Evolutionary conservation across 2,329 filamentous ascomycete species (phyloP), one percentile per base, ranked within the genome.

Genomic region (Aspergillus neoniger): DNA sequence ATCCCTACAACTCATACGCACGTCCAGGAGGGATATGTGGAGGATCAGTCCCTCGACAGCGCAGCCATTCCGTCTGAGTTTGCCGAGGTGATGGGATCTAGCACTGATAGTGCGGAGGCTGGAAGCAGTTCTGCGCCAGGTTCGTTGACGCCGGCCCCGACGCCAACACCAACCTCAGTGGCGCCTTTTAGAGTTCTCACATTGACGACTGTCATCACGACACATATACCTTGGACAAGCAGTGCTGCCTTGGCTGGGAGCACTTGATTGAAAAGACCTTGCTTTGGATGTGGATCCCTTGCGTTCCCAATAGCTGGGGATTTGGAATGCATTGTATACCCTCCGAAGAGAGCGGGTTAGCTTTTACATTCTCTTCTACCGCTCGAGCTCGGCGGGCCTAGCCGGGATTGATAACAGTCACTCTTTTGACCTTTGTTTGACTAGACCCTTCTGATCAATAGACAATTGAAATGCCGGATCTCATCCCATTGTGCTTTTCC

Each of bases 11-110:
- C 57, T 15, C 58, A 68, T 23, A 63, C 58, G 19, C 49, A 59
- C 28, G 47, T 57, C 15, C 48, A 55, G 3, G 58, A 57, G 8
- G 66, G 61, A 12, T 79, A 75, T 65, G 65, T 63, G 17, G 44
- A 66, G 12, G 72, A 67, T 15, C 77, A 80, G 60, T 67, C 74
- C 47, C 63, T 78, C 36, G 72, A 78, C 59, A 69, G 66, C 15
- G 78, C 78, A 17, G 74, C 78, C 2, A 75, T 80, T 36, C 70
- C 74, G 12, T 68, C 70, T 17, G 72, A 79, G 60, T 70, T 80
- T 53, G 64, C 66, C n/a, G 66, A 76, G 23, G 66, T 80, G 4
- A 63, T 67, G 36, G 61, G 56, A 15, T 43, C 54, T 49, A 44
- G 52, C 28, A 43, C 61, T 58, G 32, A 36, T 36, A 48, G 65